A percentile compares a stretch with the other conserved stretches of the same genome.
Conservation (phyloP, 2,329 filamentous ascomycete genomes). For the Cephalotrichum gorgonifer region DNA sequence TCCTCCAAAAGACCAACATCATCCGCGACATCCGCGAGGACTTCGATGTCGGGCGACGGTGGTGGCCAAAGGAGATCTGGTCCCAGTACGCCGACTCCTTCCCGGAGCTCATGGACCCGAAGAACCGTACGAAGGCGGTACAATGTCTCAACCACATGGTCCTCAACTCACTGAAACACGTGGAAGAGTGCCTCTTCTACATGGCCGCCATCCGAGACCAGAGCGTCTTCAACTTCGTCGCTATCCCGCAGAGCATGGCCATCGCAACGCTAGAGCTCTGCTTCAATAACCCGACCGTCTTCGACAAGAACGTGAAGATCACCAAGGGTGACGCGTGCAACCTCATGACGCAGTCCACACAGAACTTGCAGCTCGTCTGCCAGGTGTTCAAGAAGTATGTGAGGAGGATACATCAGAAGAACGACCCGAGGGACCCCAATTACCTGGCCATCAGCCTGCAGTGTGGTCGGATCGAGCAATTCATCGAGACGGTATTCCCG, state of each 20-base stretch:
- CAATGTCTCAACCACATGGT: conserved; percentile 92
- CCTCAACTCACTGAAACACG: conserved; percentile 74
- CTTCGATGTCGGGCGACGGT: conserved; percentile 73
- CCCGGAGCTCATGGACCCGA: conserved; percentile 78
- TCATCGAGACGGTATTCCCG: conserved; percentile 90
- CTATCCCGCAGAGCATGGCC: conserved; percentile 94
- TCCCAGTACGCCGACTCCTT: conserved; percentile 86
- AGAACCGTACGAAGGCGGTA: conserved; percentile 66
- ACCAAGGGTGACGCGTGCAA: conserved; percentile 88
- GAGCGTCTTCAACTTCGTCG: conserved; percentile 97
- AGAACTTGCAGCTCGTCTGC: conserved; percentile 74
- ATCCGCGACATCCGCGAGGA: conserved; percentile 94
- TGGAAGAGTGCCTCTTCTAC: conserved; percentile 93
- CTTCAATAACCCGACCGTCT: conserved; percentile 84
- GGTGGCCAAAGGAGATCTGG: conserved; percentile 97
- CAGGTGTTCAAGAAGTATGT: conserved; percentile 71
- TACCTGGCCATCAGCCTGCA: conserved; percentile 85
- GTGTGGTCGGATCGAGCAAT: conserved; percentile 83
- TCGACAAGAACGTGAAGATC: conserved; percentile 87
- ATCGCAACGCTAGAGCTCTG: conserved; percentile 88
- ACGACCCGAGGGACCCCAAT: conserved; percentile 85
- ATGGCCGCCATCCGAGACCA: conserved; percentile 91
- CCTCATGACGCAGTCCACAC: conserved; percentile 85
- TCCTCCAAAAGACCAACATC: conserved; percentile 97
- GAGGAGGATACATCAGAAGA: conserved; percentile 82